These are phyloP conservation scores for Lactarius akahatsu DNA, from an alignment of 768 basidiomycete species.

Conservation along the genomic window DNA sequence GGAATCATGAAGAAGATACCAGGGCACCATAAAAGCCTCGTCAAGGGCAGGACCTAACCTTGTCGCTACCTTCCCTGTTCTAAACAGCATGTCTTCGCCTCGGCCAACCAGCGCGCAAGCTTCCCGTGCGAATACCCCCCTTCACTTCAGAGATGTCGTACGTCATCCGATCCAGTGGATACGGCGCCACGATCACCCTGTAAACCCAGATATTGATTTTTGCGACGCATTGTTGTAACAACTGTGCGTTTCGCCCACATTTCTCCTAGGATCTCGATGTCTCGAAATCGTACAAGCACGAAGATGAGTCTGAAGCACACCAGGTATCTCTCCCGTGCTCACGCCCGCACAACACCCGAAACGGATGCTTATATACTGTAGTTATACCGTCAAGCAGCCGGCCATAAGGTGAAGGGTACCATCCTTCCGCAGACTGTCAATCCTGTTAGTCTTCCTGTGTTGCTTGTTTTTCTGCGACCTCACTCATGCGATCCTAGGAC, in stretches of 20 bases:
- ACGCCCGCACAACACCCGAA: neutral
- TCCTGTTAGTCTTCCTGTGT: conserved; percentile 47
- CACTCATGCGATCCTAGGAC: conserved; percentile 45
- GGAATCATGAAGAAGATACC: neutral
- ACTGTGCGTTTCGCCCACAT: conserved; percentile 10
- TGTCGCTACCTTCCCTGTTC: neutral
- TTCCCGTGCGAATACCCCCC: conserved; percentile 31
- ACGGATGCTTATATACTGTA: conserved; percentile 33
- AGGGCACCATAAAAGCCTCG: neutral
- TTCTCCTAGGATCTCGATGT: conserved; percentile 65
- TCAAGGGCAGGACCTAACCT: neutral
- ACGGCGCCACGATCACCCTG: conserved; percentile 15
- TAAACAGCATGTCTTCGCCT: conserved; percentile 30
- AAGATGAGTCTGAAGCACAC: conserved; percentile 87
- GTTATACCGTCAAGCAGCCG: conserved; percentile 74
- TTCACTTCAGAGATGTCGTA: conserved; percentile 45
- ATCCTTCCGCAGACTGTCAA: conserved; percentile 67
- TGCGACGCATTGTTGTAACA: conserved; percentile 33
- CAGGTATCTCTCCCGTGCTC: conserved; percentile 45
- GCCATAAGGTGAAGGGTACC: conserved; percentile 58
- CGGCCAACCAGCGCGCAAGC: conserved; percentile 22
- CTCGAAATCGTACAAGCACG: conserved; percentile 66
- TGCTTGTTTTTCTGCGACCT: neutral
- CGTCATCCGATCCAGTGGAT: conserved; percentile 31
- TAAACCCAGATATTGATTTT: conserved; percentile 31